Base-by-base conservation (phyloP, 371 early-diverging fungal species). In the Mortierella sp. region DNA sequence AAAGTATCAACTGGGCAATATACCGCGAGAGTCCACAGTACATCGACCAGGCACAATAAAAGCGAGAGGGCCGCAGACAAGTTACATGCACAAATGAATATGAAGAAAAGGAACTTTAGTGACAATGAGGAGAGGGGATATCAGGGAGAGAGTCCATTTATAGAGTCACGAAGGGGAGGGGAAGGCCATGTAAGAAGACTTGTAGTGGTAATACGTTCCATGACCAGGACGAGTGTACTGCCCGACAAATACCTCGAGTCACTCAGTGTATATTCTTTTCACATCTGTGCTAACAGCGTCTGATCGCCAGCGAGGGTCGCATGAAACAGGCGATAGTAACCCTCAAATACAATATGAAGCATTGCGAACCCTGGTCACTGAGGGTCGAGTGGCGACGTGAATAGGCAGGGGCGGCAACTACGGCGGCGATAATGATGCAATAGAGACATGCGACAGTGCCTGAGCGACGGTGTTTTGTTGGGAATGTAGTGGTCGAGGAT, bases 231-330 rank as follows among this genome's bases (percentile, higher is more conserved):
- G 53, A 92, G 86, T 7, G 89, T 78, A 62, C 96, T 96, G 30
- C 81, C 73, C 21, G 86, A 80, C 79, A 96, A 79, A 73, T 97
- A 97, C 21, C 96, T 82, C 24, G 94, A 94, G 79, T 97, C 97
- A 23, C 89, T 86, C 65, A 87, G 82, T 9, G 94, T 84, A 78
- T 97, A 97, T 78, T 97, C 96, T 79, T 95, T 94, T 95, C 95
- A 97, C 46, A 94, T 60, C 54, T 94, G 88, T 9, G 88, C 93
- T 24, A 95, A 51, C 4, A 93, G 57, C 39, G 80, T 80, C 28
- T 78, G 64, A 68, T 91, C 85, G 8, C 86, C 85, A 0, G 93
- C 88, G 27, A 97, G 76, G 4, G 81, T 80, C 7, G 53, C 49
- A 67, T 87, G 82, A 79, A 88, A 79, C 34, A 68, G 80, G 28